Evolutionary conservation across 208 protist genomes (phyloP).

Genomic region (Porcisia deanei): DNA sequence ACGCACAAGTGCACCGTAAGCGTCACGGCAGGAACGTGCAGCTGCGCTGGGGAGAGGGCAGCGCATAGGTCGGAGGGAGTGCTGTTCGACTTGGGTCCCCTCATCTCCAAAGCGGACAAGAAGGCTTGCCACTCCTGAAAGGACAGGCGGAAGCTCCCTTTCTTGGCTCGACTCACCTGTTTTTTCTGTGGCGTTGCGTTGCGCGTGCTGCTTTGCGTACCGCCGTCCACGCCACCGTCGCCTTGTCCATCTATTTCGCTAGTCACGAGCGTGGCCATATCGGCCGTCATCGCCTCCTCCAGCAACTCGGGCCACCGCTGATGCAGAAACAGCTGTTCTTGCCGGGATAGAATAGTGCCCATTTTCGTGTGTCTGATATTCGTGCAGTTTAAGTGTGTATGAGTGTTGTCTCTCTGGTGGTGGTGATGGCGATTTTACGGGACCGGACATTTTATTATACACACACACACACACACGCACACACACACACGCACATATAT

Average conservation of each 20-base stretch:
- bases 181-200: slow-evolving; percentile 8
- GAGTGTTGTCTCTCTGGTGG: background rate
- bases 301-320: slow-evolving; percentile 60
- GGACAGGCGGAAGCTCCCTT: slow-evolving; percentile 47
- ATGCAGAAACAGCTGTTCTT: slow-evolving; percentile 75
- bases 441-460: background rate
- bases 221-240: background rate
- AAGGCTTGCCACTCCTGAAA: slow-evolving; percentile 80
- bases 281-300: slow-evolving; percentile 46
- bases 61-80: slow-evolving; percentile 50
- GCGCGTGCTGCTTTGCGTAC: background rate
- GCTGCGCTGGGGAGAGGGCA: slow-evolving; percentile 19
- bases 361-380: slow-evolving; percentile 24
- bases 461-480: too few species aligned
- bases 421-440: background rate
- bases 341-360: slow-evolving; percentile 58
- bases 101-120: slow-evolving; percentile 44
- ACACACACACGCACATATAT: too few species aligned
- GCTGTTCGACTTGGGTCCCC: slow-evolving; percentile 11
- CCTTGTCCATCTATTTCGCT: background rate
- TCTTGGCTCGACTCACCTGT: slow-evolving; percentile 2
- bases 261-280: slow-evolving; percentile 13
- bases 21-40: slow-evolving; percentile 55
- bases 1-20: slow-evolving; percentile 65
- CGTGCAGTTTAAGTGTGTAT: slow-evolving; percentile 1